Base-by-base conservation (phyloP, 495 filamentous ascomycete species). In the Podospora didyma region DNA sequence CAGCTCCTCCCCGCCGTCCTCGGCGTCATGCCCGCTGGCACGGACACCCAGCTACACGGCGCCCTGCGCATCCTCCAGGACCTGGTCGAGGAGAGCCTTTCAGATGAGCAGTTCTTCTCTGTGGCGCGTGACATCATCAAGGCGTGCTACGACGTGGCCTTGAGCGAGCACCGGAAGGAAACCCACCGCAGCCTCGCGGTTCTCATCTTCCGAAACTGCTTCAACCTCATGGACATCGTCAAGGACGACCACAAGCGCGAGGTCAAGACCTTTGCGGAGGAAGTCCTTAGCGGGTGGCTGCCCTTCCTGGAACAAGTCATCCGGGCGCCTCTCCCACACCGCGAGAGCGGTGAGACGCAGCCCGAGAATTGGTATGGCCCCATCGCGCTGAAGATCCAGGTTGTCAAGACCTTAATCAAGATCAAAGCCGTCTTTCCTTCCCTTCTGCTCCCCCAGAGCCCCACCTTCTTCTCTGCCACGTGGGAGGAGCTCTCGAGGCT, bases 171-270 rank as follows among this genome's bases (percentile, higher is more conserved):
- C 31, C 86, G 89, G 64, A 91, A 88, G 58, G 78, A 86, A 16
- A 84, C 81, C 22, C 75, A 96, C 48, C 83, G 94, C 24, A 89
- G 89, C 39, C 73, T 97, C 62, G 89, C 95, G 17, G 84, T 96
- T 11, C 85, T 86, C 20, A 89, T 96, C 39, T 97, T 97, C 77
- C 82, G 89, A 20, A 84, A 85, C 22, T 96, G 89, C 70, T 93
- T 97, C 66, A 91, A 97, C 70, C 91, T 90, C 51, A 82, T 98
- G 76, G 92, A 97, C 69, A 92, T 96, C 79, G 88, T 97, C 55
- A 86, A 95, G 74, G 92, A 96, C 57, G 89, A 92, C 56, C 89
- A 97, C 70, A 88, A 89, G 65, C 79, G 74, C 41, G 88, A 87
- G 26, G 90, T 98, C 49, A 91, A 89, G 68, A 79, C 78, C 1